phyloP scores from a whole-genome alignment of 2,329 filamentous ascomycete genomes.

The Sporothrix schenckii region DNA sequence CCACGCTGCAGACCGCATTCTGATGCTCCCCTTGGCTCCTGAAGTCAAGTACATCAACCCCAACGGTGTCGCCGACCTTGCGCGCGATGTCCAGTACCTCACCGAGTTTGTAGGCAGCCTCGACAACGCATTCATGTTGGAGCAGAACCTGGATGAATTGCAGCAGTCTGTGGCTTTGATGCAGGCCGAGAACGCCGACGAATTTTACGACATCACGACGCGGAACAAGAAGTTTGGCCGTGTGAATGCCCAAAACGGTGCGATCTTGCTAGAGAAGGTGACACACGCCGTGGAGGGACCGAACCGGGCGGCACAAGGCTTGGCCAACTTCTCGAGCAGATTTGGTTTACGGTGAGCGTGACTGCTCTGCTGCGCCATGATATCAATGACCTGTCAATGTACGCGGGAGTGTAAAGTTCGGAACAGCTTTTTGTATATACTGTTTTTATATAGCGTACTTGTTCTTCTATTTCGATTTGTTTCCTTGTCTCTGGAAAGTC shows the following conservation, averaged over 20 bases:
- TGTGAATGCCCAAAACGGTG: conserved; percentile 88
- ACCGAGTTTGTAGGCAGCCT: conserved; percentile 84
- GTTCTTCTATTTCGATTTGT: not conserved
- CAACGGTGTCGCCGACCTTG: conserved; percentile 77
- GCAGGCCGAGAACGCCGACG: conserved; percentile 86
- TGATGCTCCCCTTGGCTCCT: conserved; percentile 75
- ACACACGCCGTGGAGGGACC: conserved; percentile 64
- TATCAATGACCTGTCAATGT: conserved; percentile 1
- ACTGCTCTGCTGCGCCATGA: not conserved
- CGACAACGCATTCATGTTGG: conserved; percentile 80
- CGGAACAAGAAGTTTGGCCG: conserved; percentile 92
- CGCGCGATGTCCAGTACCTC: conserved; percentile 81
- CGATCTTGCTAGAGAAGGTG: conserved; percentile 87
- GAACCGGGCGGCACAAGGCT: conserved; percentile 63
- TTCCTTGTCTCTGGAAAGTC: not conserved
- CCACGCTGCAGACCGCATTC: conserved; percentile 83
- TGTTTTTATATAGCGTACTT: not conserved
- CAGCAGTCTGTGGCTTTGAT: conserved; percentile 90
- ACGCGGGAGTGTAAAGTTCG: not conserved
- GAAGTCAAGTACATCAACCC: conserved; percentile 85
- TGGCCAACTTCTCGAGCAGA: conserved; percentile 72
- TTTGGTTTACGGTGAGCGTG: conserved; percentile 63
- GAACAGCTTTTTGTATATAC: not conserved
- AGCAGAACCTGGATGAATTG: conserved; percentile 87
- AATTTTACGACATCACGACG: conserved; percentile 91